These are phyloP conservation scores for Diospyros lotus DNA, from an alignment of 148 eudicot genomes.

Conservation along the genomic window DNA sequence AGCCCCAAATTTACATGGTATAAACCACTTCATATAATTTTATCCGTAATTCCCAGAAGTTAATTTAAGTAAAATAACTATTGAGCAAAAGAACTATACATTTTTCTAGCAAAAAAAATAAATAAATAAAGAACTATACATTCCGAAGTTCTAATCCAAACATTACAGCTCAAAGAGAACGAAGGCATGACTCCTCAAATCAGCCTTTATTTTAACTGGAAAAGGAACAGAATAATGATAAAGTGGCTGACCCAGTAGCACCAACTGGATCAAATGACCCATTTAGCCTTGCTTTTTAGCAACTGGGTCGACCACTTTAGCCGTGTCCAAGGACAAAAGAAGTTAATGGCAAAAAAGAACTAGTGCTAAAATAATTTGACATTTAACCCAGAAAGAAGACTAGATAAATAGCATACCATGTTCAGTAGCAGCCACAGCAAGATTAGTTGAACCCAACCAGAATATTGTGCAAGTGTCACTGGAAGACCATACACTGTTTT, in stretches of 20 bases:
- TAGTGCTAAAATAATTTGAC: background rate
- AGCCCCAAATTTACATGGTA: background rate
- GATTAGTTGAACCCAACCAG: slow-evolving; percentile 69
- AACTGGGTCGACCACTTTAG: no score
- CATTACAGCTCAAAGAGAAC: background rate
- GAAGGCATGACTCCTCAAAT: background rate
- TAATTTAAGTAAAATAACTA: background rate
- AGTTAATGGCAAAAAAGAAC: background rate
- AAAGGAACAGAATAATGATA: no score
- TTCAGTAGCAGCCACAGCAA: slow-evolving; percentile 62
- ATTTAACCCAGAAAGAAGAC: slow-evolving; percentile 11
- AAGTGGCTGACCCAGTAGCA: no score
- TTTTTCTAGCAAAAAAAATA: background rate
- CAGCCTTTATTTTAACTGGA: background rate
- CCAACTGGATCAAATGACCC: no score
- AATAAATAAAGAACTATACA: background rate
- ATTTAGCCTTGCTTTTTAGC: no score
- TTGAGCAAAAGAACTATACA: background rate
- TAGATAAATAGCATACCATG: slow-evolving; percentile 43
- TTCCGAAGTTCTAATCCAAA: background rate
- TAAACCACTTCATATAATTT: background rate
- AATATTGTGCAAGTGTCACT: slow-evolving; percentile 30
- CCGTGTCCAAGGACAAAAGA: no score
- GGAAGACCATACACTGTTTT: slow-evolving; percentile 16
- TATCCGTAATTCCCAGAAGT: background rate